These are phyloP conservation scores for Diaporthe vexans DNA, from an alignment of 2,329 filamentous ascomycete genomes.

Conservation along the genomic window DNA sequence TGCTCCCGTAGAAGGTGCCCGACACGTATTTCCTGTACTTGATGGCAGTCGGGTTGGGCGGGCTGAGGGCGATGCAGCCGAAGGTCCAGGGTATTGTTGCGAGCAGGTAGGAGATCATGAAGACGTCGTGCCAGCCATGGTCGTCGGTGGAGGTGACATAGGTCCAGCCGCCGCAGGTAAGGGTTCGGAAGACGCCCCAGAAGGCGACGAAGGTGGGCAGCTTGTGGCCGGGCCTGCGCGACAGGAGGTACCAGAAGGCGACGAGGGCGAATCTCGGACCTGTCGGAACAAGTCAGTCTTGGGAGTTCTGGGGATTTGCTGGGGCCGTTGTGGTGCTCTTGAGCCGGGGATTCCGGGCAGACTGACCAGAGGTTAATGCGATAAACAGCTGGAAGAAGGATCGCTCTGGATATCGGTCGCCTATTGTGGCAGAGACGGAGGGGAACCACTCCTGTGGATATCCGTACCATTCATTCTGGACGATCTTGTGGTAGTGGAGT, in stretches of 20 bases:
- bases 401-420: conserved; percentile 95
- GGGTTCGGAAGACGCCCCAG: conserved; percentile 86
- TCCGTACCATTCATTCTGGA: conserved; percentile 95
- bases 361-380: conserved; percentile 86
- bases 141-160: conserved; percentile 99
- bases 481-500: conserved; percentile 96
- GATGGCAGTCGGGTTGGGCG: conserved; percentile 84
- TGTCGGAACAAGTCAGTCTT: conserved; percentile 50
- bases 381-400: conserved; percentile 99
- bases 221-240: conserved; percentile 78
- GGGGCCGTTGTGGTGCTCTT: conserved; percentile 47
- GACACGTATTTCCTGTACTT: conserved; percentile 91
- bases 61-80: conserved; percentile 90
- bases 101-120: conserved; percentile 98
- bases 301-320: conserved; percentile 7
- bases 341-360: background rate
- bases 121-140: conserved; percentile 98
- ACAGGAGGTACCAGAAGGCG: conserved; percentile 91
- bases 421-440: conserved; percentile 95
- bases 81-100: conserved; percentile 95
- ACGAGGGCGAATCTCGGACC: conserved; percentile 93
- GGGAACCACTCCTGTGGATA: conserved; percentile 98
- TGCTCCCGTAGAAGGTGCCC: conserved; percentile 87
- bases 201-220: conserved; percentile 86
- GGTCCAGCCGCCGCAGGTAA: conserved; percentile 98